A percentile compares a stretch with the other conserved stretches of the same genome.
phyloP scores from a whole-genome alignment of 176 grass and related monocot genomes.

The Musa beccarii region DNA sequence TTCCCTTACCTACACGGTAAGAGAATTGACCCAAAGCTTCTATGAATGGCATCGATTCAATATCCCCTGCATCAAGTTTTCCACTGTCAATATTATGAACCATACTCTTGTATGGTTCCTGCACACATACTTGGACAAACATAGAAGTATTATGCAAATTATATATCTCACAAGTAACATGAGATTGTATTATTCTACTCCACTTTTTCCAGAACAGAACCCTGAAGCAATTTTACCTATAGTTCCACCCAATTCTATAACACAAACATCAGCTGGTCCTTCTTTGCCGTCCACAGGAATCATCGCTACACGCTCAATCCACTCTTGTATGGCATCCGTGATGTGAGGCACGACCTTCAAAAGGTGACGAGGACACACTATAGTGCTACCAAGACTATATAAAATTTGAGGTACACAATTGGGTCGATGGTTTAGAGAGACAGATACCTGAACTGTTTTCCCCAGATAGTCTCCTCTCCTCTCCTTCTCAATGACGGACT shows the following conservation, averaged over 20 bases:
- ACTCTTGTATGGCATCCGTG: constrained; percentile 54
- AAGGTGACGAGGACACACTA: neutral
- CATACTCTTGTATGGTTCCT: neutral
- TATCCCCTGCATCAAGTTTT: constrained; percentile 29
- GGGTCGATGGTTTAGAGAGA: neutral
- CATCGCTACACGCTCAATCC: constrained; percentile 33
- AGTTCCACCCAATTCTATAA: constrained; percentile 48
- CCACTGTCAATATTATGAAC: neutral
- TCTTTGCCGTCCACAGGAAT: constrained; percentile 40
- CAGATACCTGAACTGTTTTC: constrained; percentile 38
- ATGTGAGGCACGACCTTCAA: constrained; percentile 45
- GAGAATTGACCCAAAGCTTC: constrained; percentile 49
- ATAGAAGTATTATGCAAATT: neutral
- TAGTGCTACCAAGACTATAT: neutral
- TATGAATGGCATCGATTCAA: constrained; percentile 45
- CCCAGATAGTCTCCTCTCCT: constrained; percentile 51
- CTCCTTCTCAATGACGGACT: constrained; percentile 46
- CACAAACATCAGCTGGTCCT: constrained; percentile 41
- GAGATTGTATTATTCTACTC: neutral
- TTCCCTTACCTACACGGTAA: constrained; percentile 36
- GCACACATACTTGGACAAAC: neutral
- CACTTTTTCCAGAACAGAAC: neutral
- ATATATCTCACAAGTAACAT: neutral
- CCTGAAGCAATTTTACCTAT: constrained; percentile 24
- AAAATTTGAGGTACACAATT: neutral